Base-by-base conservation (phyloP, 257 asterid genomes). In the Ilex asprella region DNA sequence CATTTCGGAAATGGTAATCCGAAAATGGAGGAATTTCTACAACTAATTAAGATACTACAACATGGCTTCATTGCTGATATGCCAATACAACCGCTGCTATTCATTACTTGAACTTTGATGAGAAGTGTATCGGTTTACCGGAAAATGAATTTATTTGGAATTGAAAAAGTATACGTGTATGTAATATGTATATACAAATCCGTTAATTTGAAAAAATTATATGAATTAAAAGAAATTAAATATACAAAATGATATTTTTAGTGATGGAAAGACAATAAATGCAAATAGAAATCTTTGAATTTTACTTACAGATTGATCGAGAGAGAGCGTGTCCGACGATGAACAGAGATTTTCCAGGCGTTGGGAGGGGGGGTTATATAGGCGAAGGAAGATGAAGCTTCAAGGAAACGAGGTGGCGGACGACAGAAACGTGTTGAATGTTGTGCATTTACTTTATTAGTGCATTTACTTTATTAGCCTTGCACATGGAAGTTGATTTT, bases 11-110 rank as follows among this genome's bases (percentile, higher is more conserved):
- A 51, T n/a, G 81, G 82, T 62, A 74, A 64, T 66, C 87, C 83
- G 31, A 80, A 74, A 70, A 77, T 39, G 29, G 87, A 75, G 41
- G 91, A 79, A 60, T 71, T 73, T 70, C 74, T 84, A 51, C 79
- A 75, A 51, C 70, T 73, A 62, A 73, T 66, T 61, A 84, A 63
- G 55, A 80, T 61, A 53, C 67, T 76, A 68, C 80, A 70, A 75
- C 86, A 67, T 50, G 96, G 96, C 59, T 66, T 80, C 79, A 84
- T 73, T 43, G 72, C 57, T 57, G 91, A 81, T 63, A 82, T 52
- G 27, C 86, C 92, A 70, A 85, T 60, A 72, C 84, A 79, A 65
- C 78, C 72, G 63, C 81, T 67, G 64, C 81, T 59, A 65, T 63
- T 78, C 94, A 88, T 83, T 69, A 62, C 44, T 66, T 41, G 51